These are phyloP conservation scores for Saccharum hybrid DNA, from an alignment of 202 grass and related monocot genomes.

Conservation along the genomic window DNA sequence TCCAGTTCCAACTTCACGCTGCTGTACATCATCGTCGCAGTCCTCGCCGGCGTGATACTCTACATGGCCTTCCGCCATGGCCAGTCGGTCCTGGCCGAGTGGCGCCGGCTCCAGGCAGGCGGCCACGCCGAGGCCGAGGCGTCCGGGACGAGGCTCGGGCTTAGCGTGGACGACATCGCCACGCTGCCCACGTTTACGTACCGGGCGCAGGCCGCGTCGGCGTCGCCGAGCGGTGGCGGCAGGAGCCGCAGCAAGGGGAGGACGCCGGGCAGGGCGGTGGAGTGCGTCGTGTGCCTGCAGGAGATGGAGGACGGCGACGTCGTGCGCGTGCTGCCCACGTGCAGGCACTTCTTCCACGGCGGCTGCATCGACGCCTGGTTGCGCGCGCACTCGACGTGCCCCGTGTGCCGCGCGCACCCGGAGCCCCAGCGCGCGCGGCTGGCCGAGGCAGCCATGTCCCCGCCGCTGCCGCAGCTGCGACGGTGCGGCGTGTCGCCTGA, in stretches of 20 bases:
- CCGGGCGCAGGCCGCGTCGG: background rate
- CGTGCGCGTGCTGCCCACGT: slow-evolving; percentile 61
- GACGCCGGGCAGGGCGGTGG: slow-evolving; percentile 10
- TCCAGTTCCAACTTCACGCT: slow-evolving; percentile 49
- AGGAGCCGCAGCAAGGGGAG: slow-evolving; percentile 29
- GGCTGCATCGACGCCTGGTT: slow-evolving; percentile 77
- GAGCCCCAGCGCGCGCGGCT: slow-evolving; percentile 16
- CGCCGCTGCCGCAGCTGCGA: slow-evolving; percentile 51
- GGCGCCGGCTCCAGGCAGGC: slow-evolving; percentile 29
- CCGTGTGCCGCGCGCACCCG: slow-evolving; percentile 56
- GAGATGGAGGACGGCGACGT: slow-evolving; percentile 64
- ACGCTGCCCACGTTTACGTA: slow-evolving; percentile 71
- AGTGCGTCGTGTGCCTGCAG: slow-evolving; percentile 69
- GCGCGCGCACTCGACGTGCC: slow-evolving; percentile 52
- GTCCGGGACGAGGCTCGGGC: slow-evolving; percentile 4
- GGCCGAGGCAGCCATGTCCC: slow-evolving; percentile 10
- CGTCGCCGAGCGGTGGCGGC: background rate
- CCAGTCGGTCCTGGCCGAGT: slow-evolving; percentile 24
- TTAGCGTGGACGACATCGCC: slow-evolving; percentile 50
- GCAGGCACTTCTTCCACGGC: slow-evolving; percentile 73
- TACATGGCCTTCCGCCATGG: slow-evolving; percentile 51
- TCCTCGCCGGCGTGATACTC: slow-evolving; percentile 39
- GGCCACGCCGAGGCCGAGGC: background rate
- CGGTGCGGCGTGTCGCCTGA: slow-evolving; percentile 51
- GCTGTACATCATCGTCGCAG: slow-evolving; percentile 58